Evolutionary conservation across 2,329 filamentous ascomycete genomes (phyloP).

Genomic region (Fusarium agapanthi): DNA sequence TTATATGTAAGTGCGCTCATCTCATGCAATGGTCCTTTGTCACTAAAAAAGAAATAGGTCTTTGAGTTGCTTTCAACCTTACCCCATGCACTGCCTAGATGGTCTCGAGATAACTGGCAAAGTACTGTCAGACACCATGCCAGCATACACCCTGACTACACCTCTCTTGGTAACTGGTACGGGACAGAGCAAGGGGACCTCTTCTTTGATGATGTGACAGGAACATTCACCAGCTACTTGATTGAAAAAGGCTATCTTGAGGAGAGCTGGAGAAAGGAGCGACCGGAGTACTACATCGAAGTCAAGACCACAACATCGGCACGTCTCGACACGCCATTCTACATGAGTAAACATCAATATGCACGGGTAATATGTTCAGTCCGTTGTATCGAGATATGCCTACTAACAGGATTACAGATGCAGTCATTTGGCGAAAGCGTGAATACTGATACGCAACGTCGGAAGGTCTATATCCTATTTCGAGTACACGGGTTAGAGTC

Average conservation of each 20-base stretch:
- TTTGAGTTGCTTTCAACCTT: background rate
- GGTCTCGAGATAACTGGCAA: background rate
- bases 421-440: background rate
- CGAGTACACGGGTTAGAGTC: background rate
- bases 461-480: background rate
- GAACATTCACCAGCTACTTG: background rate
- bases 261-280: background rate
- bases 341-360: background rate
- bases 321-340: background rate
- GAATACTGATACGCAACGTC: fast-evolving
- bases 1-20: background rate
- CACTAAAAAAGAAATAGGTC: background rate
- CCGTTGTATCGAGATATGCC: fast-evolving
- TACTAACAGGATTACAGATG: background rate
- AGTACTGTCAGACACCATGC: background rate
- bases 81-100: background rate
- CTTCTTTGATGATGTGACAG: background rate
- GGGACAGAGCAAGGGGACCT: background rate
- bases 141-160: background rate
- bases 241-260: background rate
- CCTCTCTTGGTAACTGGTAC: background rate
- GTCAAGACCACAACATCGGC: background rate
- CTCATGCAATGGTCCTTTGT: fast-evolving
- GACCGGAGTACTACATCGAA: background rate
- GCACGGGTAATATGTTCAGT: fast-evolving